Base-by-base conservation (phyloP, 2,329 filamentous ascomycete species). In the Diaporthe batatas region DNA sequence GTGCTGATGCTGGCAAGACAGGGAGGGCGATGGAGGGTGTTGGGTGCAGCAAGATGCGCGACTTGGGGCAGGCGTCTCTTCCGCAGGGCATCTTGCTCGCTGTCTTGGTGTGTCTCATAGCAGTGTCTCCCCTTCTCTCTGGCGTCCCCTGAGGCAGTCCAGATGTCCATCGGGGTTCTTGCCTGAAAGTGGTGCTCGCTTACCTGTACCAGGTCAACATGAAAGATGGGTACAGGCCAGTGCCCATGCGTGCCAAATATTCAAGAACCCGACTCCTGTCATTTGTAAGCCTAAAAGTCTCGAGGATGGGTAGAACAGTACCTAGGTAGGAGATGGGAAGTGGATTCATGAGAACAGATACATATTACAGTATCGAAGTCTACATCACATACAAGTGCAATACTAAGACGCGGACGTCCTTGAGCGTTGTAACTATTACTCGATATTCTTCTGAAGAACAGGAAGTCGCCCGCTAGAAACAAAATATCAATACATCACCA, bases 381-480 rank as follows among this genome's bases (percentile, higher is more conserved):
- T 21, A 6, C 14, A 53, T 53, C 14, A 39, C 23, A 8, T 12
- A 21, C 14, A 39, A 21, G 7, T 25, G 14, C 32, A 39, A 39
- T 6, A 7, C 4, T 8, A 51, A 23, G 32, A 53, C 6, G 1
- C 16, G 6, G 12, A 6, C 12, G 11, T 44, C 21, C 51, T 6
- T 21, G 10, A 11, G 32, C 21, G n/a, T 39, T 6, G 23, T 39
- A 53, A 34, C 1, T 51, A 51, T 51, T 51, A 65, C 29, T 65
- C 11, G 21, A 51, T 39, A 39, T n/a, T 67, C 32, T 21, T 25
- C 12, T 7, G 6, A 39, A 36, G 6, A 34, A 25, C 23, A n/a
- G 23, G 53, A 53, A 51, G 12, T 39, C 32, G 44, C 47, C 53
- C 62, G 62, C 47, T 67, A 65, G n/a, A 29, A 29, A n/a, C 62